Base-by-base conservation (phyloP, 2,329 filamentous ascomycete species). In the Zalaria obscura region DNA sequence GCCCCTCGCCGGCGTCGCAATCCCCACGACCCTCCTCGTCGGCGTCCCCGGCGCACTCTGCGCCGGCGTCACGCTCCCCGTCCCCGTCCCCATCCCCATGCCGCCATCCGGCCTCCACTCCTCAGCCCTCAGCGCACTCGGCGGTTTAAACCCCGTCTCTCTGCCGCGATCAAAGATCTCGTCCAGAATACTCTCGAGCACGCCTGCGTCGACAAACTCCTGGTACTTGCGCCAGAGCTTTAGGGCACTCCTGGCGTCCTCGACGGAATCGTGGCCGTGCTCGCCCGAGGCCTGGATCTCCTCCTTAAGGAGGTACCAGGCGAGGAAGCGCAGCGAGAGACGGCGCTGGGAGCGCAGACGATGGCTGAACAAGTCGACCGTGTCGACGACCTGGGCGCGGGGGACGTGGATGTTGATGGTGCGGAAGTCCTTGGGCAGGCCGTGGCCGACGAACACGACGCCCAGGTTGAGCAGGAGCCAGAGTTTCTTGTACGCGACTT, bases 401-500 rank as follows among this genome's bases (percentile, higher is more conserved):
- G 93, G 91, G 0, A 98, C 83, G 58, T 95, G 85, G 42, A 98
- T 95, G 60, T 98, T 98, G 63, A 94, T 93, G 42, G 93, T 93
- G 40, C 91, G 85, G 65, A 98, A 96, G 62, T 98, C 91, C 52
- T 91, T 89, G 50, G 85, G 85, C 35, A 98, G 70, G 3, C 89
- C 89, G 55, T 98, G 91, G 2, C 91, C 91, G 4, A 98, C 75
- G 58, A 98, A 98, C 47, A 84, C 77, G 63, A 87, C 94, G 38
- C 91, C 91, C 0, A 96, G 72, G 56, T 98, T 98, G 28, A 98
- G 74, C 11, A 98, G 72, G 10, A 96, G 76, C 93, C 93, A 98
- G 27, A 98, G 77, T 60, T 95, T 95, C 64, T 98, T 98, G 70
- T 96, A 98, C 1, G 85, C 88, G 44, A 83, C 75, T 59, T 98